phyloP scores from a whole-genome alignment of 2,329 filamentous ascomycete genomes.

The Colletotrichum sp. region DNA sequence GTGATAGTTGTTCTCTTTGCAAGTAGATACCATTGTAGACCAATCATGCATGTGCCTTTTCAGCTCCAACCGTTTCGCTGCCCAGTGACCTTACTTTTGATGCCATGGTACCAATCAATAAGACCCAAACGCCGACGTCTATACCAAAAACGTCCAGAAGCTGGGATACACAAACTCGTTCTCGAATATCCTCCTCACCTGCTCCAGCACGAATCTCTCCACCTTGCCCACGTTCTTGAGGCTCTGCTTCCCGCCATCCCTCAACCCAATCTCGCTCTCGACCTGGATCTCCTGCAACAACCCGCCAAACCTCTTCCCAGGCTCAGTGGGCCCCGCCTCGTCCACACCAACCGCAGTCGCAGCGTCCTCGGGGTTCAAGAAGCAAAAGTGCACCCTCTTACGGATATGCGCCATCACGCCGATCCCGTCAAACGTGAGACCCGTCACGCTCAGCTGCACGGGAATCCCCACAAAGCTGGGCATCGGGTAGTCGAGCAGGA shows the following conservation, averaged over 20 bases:
- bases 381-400: constrained; percentile 90
- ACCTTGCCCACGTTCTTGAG: constrained; percentile 99
- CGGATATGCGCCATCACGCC: constrained; percentile 92
- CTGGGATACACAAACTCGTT: constrained; percentile 98
- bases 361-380: constrained; percentile 90
- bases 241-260: constrained; percentile 90
- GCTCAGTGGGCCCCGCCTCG: constrained; percentile 32
- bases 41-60: neutral
- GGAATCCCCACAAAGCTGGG: constrained; percentile 97
- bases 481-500: constrained; percentile 97
- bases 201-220: constrained; percentile 94
- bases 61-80: neutral
- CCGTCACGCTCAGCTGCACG: constrained; percentile 92
- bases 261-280: constrained; percentile 95
- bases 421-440: constrained; percentile 92
- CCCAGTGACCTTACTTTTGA: neutral
- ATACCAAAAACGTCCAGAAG: constrained; percentile 94
- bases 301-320: constrained; percentile 62
- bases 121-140: neutral
- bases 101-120: neutral
- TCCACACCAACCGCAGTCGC: constrained; percentile 69
- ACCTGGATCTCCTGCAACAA: constrained; percentile 92
- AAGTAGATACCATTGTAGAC: constrained; percentile 5
- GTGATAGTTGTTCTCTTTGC: neutral
- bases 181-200: constrained; percentile 96